A percentile compares a stretch with the other conserved stretches of the same genome.
Evolutionary conservation across 1,139 yeast species (phyloP).

Genomic region (Hanseniaspora sp.): DNA sequence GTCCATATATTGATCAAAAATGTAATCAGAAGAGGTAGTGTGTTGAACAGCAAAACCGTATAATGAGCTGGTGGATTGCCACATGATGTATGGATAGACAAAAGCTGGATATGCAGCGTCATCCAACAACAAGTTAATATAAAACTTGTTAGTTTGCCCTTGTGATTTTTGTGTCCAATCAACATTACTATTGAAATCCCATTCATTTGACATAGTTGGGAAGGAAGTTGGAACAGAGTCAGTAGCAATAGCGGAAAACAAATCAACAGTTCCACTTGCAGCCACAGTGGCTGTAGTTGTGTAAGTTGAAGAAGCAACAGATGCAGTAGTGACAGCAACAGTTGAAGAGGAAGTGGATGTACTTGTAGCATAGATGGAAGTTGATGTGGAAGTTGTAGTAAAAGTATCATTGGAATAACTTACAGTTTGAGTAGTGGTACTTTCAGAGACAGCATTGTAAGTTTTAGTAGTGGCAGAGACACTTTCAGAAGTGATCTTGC

Average conservation of each 20-base stretch:
- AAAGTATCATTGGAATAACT: neutral
- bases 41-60: slow-evolving; percentile 56
- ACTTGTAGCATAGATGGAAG: slow-evolving; percentile 27
- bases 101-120: slow-evolving; percentile 40
- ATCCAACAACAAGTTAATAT: slow-evolving; percentile 49
- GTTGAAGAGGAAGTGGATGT: slow-evolving; percentile 17
- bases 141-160: slow-evolving; percentile 58
- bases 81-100: slow-evolving; percentile 56
- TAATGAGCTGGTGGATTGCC: slow-evolving; percentile 36
- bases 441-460: slow-evolving; percentile 12
- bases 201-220: slow-evolving; percentile 37
- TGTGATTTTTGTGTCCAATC: slow-evolving; percentile 36
- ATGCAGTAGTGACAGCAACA: slow-evolving; percentile 17
- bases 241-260: slow-evolving; percentile 43
- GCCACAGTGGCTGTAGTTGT: slow-evolving; percentile 20
- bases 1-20: slow-evolving; percentile 34
- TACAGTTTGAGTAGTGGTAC: neutral
- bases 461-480: slow-evolving; percentile 12
- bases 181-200: slow-evolving; percentile 41
- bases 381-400: slow-evolving; percentile 15
- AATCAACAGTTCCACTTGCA: slow-evolving; percentile 27
- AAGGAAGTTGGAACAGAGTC: slow-evolving; percentile 42
- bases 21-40: slow-evolving; percentile 38
- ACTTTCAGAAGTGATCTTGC: slow-evolving; percentile 14
- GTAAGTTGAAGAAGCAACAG: slow-evolving; percentile 19